These are phyloP conservation scores for Ilyonectria robusta DNA, from an alignment of 2,329 filamentous ascomycete genomes.

Conservation along the genomic window DNA sequence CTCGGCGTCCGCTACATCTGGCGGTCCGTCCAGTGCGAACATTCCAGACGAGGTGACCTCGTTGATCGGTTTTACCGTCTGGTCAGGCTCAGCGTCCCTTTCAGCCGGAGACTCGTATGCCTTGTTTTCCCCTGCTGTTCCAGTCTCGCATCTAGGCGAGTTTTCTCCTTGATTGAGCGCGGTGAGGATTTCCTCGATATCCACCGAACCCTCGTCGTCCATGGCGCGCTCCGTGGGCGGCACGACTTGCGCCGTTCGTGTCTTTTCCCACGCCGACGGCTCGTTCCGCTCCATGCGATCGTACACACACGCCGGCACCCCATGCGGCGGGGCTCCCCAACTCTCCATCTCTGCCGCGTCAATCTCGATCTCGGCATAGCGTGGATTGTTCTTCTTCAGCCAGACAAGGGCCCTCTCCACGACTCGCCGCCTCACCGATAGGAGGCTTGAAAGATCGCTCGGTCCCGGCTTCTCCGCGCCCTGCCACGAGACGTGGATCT, in stretches of 20 bases:
- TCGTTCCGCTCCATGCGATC: slow-evolving; percentile 8
- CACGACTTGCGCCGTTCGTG: too few relatives aligned
- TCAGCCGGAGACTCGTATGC: too few relatives aligned
- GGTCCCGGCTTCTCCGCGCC: neutral
- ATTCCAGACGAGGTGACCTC: slow-evolving; percentile 1
- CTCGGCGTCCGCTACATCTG: neutral
- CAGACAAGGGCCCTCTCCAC: neutral
- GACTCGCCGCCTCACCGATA: slow-evolving; percentile 3
- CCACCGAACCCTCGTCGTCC: too few relatives aligned
- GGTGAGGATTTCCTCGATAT: neutral
- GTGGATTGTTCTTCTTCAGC: neutral
- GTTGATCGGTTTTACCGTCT: neutral
- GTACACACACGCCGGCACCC: neutral
- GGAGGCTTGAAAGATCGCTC: neutral
- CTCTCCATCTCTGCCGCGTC: neutral
- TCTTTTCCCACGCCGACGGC: neutral
- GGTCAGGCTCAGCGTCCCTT: neutral
- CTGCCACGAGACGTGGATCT: neutral
- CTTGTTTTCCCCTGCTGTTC: too few relatives aligned
- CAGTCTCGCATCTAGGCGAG: too few relatives aligned
- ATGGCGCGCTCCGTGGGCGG: too few relatives aligned
- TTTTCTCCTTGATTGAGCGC: neutral
- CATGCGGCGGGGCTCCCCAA: neutral
- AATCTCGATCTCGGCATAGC: neutral
- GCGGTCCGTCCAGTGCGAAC: slow-evolving; percentile 6